Evolutionary conservation across 2,329 filamentous ascomycete genomes (phyloP), one percentile per base, ranked within the genome.

Genomic region (Diatrype stigma): DNA sequence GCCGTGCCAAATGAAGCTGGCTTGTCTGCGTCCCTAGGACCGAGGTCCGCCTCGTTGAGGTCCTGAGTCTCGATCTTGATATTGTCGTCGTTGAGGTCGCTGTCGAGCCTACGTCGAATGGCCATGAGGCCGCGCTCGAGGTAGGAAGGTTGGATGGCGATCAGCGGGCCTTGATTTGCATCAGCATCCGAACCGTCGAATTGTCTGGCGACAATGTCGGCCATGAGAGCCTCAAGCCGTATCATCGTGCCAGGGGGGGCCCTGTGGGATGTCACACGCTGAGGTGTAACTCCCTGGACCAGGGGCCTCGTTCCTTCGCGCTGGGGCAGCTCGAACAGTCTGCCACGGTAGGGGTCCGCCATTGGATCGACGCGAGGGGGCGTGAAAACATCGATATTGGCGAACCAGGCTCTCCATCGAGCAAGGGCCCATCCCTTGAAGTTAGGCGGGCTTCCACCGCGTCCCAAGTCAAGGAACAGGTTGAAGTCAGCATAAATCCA

Each of bases 281-380:
- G 51, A 2, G 53, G 55, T 2, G 53, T 55, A 2, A 52, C 49
- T 1, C 53, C 53, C 3, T 46, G 32, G 3, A 56, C 46, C 1
- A 47, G 52, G 2, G 51, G 51, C 3, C 49, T 46, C 3, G 12
- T 22, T 16, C 53, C 53, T 2, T 34, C 16, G 7, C 53, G 55
- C 14, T 23, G 19, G 2, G 49, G 45, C 2, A 56, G 47, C 6
- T 40, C 17, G 32, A 38, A 46, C 16, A 53, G 48, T 8, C 45
- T 46, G 8, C 51, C 54, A 11, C 49, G 49, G 45, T 51, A 56
- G 2, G 49, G 54, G 17, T 48, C 45, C 8, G 26, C 11, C 17
- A 46, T 23, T 2, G 48, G 48, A 2, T 45, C 30, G n/a, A 54
- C 26, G 7, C 49, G 48, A 6, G 51, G 49, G 3, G 45, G 30